Conservation (phyloP, 1,139 yeast genomes). For the Geotrichum phurueaensis region DNA sequence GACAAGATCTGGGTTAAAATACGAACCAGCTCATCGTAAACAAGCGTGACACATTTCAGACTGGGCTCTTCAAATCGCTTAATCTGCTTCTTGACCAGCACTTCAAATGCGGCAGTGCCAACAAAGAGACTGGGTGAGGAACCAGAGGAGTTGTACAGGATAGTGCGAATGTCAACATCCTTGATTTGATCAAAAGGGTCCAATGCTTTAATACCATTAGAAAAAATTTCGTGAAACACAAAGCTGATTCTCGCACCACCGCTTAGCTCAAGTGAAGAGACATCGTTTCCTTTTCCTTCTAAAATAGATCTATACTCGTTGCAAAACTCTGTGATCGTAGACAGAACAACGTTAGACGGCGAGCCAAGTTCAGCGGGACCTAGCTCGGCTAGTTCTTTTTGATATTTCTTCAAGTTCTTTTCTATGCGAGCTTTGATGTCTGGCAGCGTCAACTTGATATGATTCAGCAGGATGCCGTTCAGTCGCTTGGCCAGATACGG, state of each 20-base stretch:
- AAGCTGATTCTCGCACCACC: slow-evolving; percentile 98
- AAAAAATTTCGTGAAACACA: slow-evolving; percentile 93
- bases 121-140: slow-evolving; percentile 94
- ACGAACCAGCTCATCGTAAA: slow-evolving; percentile 90
- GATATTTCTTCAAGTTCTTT: slow-evolving; percentile 80
- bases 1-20: slow-evolving; percentile 81
- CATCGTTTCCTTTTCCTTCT: slow-evolving; percentile 88
- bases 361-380: slow-evolving; percentile 77
- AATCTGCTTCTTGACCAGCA: slow-evolving; percentile 89
- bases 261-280: slow-evolving; percentile 74
- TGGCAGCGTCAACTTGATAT: slow-evolving; percentile 90
- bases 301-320: slow-evolving; percentile 87
- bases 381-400: slow-evolving; percentile 64
- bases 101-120: slow-evolving; percentile 95
- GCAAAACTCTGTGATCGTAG: slow-evolving; percentile 88
- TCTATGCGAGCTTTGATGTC: slow-evolving; percentile 91
- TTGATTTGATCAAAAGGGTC: slow-evolving; percentile 97
- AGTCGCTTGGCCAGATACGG: slow-evolving; percentile 92
- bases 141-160: slow-evolving; percentile 87
- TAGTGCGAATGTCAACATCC: slow-evolving; percentile 96
- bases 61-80: slow-evolving; percentile 95
- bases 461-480: slow-evolving; percentile 83
- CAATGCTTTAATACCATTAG: slow-evolving; percentile 84
- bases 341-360: slow-evolving; percentile 82
- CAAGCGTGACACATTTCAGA: slow-evolving; percentile 78